Conservation (phyloP, 805 yeast species). For the Saccharomycopsis malanga region DNA sequence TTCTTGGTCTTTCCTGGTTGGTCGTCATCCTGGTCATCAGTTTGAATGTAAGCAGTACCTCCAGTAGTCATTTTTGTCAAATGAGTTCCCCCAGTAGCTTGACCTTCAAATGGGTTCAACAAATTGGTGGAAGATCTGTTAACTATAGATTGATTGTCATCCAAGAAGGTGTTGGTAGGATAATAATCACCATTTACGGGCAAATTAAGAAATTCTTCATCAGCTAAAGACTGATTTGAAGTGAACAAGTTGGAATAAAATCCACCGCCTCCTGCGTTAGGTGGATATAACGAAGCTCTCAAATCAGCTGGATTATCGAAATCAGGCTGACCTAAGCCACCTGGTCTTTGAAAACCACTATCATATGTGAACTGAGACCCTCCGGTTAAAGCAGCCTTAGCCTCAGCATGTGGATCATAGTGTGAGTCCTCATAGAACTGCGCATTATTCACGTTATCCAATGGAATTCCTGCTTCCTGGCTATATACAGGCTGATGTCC, state of each 20-base stretch:
- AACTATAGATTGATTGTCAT: conserved; percentile 10
- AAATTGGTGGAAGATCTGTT: conserved; percentile 12
- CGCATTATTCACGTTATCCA: conserved; percentile 12
- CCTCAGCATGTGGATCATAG: conserved; percentile 13
- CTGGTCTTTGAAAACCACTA: conserved; percentile 2
- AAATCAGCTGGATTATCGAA: conserved; percentile 19
- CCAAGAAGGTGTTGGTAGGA: conserved; percentile 21
- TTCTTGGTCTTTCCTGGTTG: conserved; percentile 14
- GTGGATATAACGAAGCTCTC: conserved; percentile 21
- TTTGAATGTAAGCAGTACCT: conserved; percentile 5
- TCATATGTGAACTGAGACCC: conserved; percentile 6
- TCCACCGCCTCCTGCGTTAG: conserved; percentile 16
- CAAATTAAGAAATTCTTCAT: conserved; percentile 19
- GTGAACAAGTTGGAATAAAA: conserved; percentile 20
- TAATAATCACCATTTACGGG: conserved; percentile 22
- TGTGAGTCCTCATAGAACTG: conserved; percentile 7
- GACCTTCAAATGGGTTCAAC: conserved; percentile 21
- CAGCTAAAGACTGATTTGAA: conserved; percentile 16
- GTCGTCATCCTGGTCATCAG: conserved; percentile 6
- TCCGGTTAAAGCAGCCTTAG: conserved; percentile 13
- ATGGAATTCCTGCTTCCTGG: conserved; percentile 1
- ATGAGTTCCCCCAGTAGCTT: conserved; percentile 19
- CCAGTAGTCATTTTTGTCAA: conserved; percentile 18
- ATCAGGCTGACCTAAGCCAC: background rate
- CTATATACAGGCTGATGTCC: background rate